Evolutionary conservation across 441 rosid genomes (phyloP), one percentile per base, ranked within the genome.

Genomic region (Erodium texanum): DNA sequence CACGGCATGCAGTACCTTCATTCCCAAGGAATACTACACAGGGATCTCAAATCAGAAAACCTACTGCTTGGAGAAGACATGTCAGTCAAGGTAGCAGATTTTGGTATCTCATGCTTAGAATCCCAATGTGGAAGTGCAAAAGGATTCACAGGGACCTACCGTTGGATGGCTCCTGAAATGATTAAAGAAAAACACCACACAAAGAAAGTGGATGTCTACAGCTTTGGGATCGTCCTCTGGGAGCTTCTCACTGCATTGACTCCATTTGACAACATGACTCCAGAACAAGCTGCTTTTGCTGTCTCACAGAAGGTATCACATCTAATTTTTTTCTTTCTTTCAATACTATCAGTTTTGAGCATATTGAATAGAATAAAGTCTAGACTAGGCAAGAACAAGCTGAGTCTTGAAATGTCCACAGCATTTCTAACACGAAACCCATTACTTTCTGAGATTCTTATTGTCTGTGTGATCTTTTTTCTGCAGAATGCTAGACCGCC

Each of bases 151-250:
- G 89, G 95, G 23, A 89, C 95, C n/a, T 89, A 87, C 72, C 95
- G 90, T 18, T 88, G 94, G 91, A 88, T 88, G 94, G 91, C 94
- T 67, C 94, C 91, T 36, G 94, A 88, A 77, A 88, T 88, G 95
- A 86, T 88, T 68, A 83, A 78, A 75, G 95, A 84, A 76, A 88
- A 88, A 72, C 85, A 71, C 27, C 90, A 89, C 69, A 87, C 95
- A 7, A 89, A 85, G 83, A 89, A 89, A 74, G 90, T 89, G 54
- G 95, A 89, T 59, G 89, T 89, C 66, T 89, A 89, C 74, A 87
- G 95, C 76, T 89, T 86, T 70, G 95, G 92, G 68, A 85, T 89
- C 16, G 92, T 89, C 68, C 78, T 89, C 3, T 89, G 95, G 92
- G 95, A 89, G 86, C 85, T 89, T 72, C 75, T 87, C 67, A 87